phyloP scores from a whole-genome alignment of 2,329 filamentous ascomycete species.

The Botrytis medusae region DNA sequence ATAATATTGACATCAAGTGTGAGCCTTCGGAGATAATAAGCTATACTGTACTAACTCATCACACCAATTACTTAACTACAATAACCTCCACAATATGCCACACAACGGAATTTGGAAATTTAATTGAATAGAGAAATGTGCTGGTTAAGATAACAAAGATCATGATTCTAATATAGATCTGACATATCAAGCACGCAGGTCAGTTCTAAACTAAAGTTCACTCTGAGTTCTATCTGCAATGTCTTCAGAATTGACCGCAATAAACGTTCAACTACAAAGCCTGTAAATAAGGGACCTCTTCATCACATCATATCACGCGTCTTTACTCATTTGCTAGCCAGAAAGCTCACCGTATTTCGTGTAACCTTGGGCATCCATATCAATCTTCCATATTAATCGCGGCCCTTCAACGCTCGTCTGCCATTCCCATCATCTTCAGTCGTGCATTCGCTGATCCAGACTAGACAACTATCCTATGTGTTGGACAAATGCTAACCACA shows the following conservation, averaged over 20 bases:
- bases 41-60: neutral
- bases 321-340: neutral
- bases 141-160: neutral
- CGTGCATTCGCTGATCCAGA: too few species aligned
- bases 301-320: neutral
- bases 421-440: neutral
- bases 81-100: neutral
- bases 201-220: too few species aligned
- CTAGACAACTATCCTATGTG: neutral
- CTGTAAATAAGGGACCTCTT: too few species aligned
- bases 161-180: neutral
- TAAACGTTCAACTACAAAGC: neutral
- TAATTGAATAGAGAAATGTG: neutral
- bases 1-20: neutral
- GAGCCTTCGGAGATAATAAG: neutral
- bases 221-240: too few species aligned
- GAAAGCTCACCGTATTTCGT: neutral
- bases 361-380: conserved; percentile 6
- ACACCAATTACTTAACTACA: neutral
- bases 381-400: neutral
- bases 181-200: neutral
- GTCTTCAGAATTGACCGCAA: neutral
- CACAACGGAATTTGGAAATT: neutral
- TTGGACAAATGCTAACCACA: neutral
- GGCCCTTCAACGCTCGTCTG: neutral